Conservation (phyloP, 2,329 filamentous ascomycete genomes). For the Cytospora leucostoma region DNA sequence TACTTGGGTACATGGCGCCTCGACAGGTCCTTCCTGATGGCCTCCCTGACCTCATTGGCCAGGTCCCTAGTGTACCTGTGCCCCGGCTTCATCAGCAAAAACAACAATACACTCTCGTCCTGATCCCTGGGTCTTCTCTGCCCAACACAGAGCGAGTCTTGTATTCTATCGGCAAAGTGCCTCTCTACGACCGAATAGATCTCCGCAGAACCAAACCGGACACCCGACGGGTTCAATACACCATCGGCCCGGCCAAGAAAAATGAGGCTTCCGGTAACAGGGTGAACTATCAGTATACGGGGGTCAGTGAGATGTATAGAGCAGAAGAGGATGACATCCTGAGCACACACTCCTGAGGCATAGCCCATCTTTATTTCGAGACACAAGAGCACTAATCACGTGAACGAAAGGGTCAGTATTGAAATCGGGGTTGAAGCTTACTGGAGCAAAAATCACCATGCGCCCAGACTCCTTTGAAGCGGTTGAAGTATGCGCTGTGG, state of each 20-base stretch:
- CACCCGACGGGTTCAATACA: conserved; percentile 76
- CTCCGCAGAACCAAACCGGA: conserved; percentile 78
- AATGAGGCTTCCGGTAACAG: conserved; percentile 62
- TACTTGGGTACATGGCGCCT: conserved; percentile 76
- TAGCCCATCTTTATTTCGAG: not conserved
- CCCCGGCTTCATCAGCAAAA: conserved; percentile 59
- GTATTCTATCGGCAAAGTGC: conserved; percentile 62
- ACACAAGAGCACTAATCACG: not conserved
- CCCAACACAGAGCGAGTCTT: conserved; percentile 78
- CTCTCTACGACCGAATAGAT: conserved; percentile 75
- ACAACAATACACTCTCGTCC: conserved; percentile 58
- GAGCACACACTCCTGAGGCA: not conserved
- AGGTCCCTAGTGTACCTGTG: conserved; percentile 55
- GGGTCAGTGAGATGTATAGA: not conserved
- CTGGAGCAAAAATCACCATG: conserved; percentile 54
- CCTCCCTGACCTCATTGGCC: conserved; percentile 60
- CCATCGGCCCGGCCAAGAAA: conserved; percentile 76
- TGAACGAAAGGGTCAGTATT: not conserved
- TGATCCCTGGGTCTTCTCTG: conserved; percentile 63
- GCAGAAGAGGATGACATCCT: not conserved
- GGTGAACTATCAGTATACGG: conserved; percentile 51
- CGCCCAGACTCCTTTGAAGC: conserved; percentile 72
- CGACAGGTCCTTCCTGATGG: conserved; percentile 67
- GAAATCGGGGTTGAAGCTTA: not conserved
- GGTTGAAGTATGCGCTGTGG: conserved; percentile 60